phyloP scores from a whole-genome alignment of 805 yeast species.

The Kazachstania kunashirensis region DNA sequence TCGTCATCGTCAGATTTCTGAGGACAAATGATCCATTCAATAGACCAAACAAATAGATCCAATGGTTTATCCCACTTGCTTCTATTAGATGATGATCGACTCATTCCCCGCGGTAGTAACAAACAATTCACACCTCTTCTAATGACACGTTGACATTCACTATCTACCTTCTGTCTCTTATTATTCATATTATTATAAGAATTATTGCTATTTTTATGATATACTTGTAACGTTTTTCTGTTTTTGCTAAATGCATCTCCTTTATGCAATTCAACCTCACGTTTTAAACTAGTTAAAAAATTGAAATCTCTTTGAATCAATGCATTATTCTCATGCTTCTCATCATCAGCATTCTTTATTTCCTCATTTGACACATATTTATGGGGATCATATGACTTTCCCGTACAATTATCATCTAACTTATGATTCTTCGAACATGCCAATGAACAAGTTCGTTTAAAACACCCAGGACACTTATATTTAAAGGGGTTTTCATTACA shows the following conservation, averaged over 20 bases:
- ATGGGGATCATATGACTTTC: conserved; percentile 48
- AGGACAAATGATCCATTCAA: conserved; percentile 54
- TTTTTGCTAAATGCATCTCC: conserved; percentile 39
- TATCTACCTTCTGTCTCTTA: conserved; percentile 5
- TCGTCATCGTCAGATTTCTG: conserved; percentile 6
- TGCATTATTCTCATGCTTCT: conserved; percentile 32
- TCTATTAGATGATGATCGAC: conserved; percentile 51
- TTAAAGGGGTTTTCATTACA: conserved; percentile 39
- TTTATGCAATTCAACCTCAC: conserved; percentile 52
- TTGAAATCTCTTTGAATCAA: conserved; percentile 75
- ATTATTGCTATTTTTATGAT: conserved; percentile 18
- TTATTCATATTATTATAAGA: conserved; percentile 11
- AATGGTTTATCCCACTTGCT: conserved; percentile 59
- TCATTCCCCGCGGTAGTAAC: conserved; percentile 65
- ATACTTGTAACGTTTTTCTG: conserved; percentile 32
- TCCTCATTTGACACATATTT: conserved; percentile 42
- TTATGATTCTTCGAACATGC: conserved; percentile 68
- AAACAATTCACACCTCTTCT: conserved; percentile 60
- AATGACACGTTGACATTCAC: conserved; percentile 21
- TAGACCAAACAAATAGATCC: conserved; percentile 63
- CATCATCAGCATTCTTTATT: conserved; percentile 32
- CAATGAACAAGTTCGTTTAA: conserved; percentile 54
- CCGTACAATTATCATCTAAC: conserved; percentile 50
- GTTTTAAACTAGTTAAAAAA: conserved; percentile 49
- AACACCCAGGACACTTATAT: conserved; percentile 79